Percentiles rank a stretch among this genome's conserved stretches.
Evolutionary conservation across 345 rosid genomes (phyloP).

Genomic region (Cochlearia excelsa): DNA sequence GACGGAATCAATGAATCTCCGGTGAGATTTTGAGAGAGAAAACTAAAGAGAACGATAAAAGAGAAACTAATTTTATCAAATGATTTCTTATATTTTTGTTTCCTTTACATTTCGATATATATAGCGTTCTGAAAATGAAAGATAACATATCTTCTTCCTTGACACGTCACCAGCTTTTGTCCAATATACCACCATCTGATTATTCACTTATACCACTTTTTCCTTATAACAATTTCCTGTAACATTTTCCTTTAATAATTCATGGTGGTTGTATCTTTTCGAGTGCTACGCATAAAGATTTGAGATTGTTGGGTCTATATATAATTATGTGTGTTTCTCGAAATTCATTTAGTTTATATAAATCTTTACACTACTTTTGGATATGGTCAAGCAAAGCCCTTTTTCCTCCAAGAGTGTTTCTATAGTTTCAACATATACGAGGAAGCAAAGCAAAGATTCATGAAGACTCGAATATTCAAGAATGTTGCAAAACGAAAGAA

Average conservation of each 20-base stretch:
- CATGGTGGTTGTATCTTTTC: conserved; percentile 13
- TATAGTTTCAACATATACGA: conserved; percentile 23
- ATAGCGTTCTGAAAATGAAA: no score
- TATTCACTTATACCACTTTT: no score
- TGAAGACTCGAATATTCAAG: conserved; percentile 17
- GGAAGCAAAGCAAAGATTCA: conserved; percentile 23
- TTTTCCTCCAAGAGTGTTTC: conserved; percentile 3
- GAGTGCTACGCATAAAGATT: conserved; percentile 21
- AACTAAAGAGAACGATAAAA: no score
- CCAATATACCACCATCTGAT: no score
- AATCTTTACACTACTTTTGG: conserved; percentile 27
- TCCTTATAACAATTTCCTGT: no score
- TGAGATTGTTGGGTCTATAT: conserved; percentile 27
- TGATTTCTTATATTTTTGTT: no score
- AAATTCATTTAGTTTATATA: not conserved
- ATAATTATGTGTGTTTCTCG: conserved; percentile 22
- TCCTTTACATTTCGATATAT: no score
- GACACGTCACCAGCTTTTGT: no score
- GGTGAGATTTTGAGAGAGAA: no score
- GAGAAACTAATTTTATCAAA: no score
- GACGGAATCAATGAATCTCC: no score
- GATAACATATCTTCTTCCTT: no score
- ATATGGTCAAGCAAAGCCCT: conserved; percentile 13
- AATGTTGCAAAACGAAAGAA: conserved; percentile 5
- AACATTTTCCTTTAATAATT: conserved; percentile 2